phyloP scores from a whole-genome alignment of 768 basidiomycete species.

The Trametes punicea region DNA sequence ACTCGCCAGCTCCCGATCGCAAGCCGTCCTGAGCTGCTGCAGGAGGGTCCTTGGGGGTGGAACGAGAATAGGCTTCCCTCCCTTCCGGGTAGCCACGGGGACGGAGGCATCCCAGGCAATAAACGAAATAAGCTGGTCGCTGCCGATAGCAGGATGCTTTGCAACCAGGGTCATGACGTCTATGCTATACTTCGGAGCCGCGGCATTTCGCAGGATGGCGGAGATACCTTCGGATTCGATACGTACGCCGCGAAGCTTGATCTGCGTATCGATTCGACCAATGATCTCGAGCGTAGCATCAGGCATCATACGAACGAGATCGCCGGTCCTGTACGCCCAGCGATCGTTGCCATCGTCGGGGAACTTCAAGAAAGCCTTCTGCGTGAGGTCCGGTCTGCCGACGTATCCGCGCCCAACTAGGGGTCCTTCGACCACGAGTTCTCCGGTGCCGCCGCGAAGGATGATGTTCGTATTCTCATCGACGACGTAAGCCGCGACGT shows the following conservation, averaged over 20 bases:
- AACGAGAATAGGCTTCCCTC: slow-evolving; percentile 26
- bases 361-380: slow-evolving; percentile 45
- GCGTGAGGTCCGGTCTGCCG: slow-evolving; percentile 41
- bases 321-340: slow-evolving; percentile 48
- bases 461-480: slow-evolving; percentile 41
- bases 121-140: slow-evolving; percentile 46
- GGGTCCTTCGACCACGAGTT: slow-evolving; percentile 48
- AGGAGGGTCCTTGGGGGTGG: slow-evolving; percentile 34
- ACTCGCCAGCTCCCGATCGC: slow-evolving; percentile 41
- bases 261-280: slow-evolving; percentile 49
- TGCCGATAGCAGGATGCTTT: slow-evolving; percentile 41
- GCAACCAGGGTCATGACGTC: slow-evolving; percentile 43
- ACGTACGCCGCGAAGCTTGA: slow-evolving; percentile 52
- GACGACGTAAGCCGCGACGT: slow-evolving; percentile 38
- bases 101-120: slow-evolving; percentile 40
- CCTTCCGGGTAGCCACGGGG: slow-evolving; percentile 38
- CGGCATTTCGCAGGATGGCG: slow-evolving; percentile 39
- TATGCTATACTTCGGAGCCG: slow-evolving; percentile 27
- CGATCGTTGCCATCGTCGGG: slow-evolving; percentile 35
- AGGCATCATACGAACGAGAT: slow-evolving; percentile 48
- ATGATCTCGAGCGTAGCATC: slow-evolving; percentile 47
- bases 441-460: slow-evolving; percentile 43
- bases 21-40: slow-evolving; percentile 28
- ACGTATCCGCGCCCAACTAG: slow-evolving; percentile 51
- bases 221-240: slow-evolving; percentile 52